phyloP scores from a whole-genome alignment of 1,139 yeast species.

The Candida tropicalis region DNA sequence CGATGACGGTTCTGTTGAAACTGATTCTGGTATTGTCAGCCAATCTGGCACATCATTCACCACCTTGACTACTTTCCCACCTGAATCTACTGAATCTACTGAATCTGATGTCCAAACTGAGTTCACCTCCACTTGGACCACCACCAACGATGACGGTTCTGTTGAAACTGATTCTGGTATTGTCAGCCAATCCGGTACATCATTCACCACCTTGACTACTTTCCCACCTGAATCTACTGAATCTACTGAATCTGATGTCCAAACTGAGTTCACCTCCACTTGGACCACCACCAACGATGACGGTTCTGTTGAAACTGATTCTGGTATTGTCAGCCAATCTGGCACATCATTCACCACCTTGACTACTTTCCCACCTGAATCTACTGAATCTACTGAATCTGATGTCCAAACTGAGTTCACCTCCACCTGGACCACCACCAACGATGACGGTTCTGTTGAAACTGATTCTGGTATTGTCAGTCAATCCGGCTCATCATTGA shows the following conservation, averaged over 20 bases:
- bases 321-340: conserved; percentile 7
- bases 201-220: background rate
- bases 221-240: too few species aligned
- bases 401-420: background rate
- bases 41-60: background rate
- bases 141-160: conserved; percentile 2
- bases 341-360: background rate
- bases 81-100: too few species aligned
- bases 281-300: conserved; percentile 6
- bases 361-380: background rate
- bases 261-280: conserved; percentile 8
- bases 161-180: conserved; percentile 10
- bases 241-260: too few species aligned
- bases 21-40: conserved; percentile 10
- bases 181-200: conserved; percentile 1
- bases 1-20: conserved; percentile 1
- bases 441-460: too few species aligned
- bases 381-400: too few species aligned
- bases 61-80: background rate
- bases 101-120: conserved; percentile 9
- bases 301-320: conserved; percentile 6
- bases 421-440: too few species aligned
- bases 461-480: too few species aligned
- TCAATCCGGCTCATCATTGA: too few species aligned
- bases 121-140: conserved; percentile 8